Percentiles rank a stretch among this genome's conserved stretches.
These are phyloP conservation scores for Phialophora chinensis DNA, from an alignment of 2,329 filamentous ascomycete genomes.

Conservation along the genomic window DNA sequence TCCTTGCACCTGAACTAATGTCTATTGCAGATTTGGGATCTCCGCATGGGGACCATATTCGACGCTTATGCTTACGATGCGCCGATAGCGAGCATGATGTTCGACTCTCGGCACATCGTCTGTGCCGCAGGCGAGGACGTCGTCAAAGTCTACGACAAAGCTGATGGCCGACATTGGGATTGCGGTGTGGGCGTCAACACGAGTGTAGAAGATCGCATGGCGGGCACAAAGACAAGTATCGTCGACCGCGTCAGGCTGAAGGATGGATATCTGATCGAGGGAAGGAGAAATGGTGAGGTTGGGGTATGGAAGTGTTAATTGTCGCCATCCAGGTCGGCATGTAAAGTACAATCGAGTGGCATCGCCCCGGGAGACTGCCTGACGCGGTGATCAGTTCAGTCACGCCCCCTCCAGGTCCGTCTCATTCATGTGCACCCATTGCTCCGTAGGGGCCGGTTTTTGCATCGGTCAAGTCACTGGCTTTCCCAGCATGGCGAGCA, in stretches of 20 bases:
- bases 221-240: constrained; percentile 67
- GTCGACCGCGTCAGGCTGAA: constrained; percentile 88
- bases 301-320: constrained; percentile 83
- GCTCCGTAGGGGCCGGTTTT: not conserved
- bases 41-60: constrained; percentile 91
- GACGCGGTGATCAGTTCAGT: not conserved
- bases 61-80: constrained; percentile 96
- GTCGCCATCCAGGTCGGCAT: not conserved
- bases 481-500: not conserved
- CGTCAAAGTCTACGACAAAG: constrained; percentile 98
- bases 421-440: not conserved
- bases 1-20: constrained; percentile 39
- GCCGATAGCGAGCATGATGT: constrained; percentile 95
- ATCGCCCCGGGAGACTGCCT: not conserved
- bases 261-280: constrained; percentile 93
- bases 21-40: constrained; percentile 89
- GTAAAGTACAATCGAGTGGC: not conserved
- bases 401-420: not conserved
- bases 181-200: constrained; percentile 78
- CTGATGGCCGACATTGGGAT: constrained; percentile 94
- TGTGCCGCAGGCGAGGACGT: constrained; percentile 89
- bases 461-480: not conserved
- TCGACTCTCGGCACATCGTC: constrained; percentile 87
- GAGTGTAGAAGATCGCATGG: constrained; percentile 62
- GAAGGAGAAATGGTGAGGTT: constrained; percentile 82